phyloP scores from a whole-genome alignment of 306 rosid species.

The Trifolium fragiferum region DNA sequence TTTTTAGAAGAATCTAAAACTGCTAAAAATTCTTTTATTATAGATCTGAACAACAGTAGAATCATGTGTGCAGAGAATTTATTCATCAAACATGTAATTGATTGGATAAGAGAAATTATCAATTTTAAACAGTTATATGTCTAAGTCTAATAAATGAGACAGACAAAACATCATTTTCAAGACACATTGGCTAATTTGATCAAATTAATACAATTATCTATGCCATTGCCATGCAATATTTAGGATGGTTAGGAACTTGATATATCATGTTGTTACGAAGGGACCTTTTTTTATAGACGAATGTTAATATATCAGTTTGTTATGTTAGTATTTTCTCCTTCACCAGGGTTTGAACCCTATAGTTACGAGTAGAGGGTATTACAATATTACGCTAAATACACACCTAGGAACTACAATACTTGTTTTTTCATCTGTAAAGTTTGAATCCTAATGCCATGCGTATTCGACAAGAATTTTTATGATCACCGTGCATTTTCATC shows the following conservation, averaged over 20 bases:
- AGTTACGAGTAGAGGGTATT: no score
- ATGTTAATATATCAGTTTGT: neutral
- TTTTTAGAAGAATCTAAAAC: neutral
- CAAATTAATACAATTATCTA: neutral
- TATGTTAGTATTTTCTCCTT: neutral
- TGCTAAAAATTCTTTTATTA: neutral
- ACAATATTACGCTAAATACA: neutral
- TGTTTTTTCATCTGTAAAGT: neutral
- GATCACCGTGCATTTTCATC: neutral
- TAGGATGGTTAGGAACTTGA: neutral
- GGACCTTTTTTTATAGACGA: neutral
- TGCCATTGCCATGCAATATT: slow-evolving; percentile 18
- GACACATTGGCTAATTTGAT: slow-evolving; percentile 15
- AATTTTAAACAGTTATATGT: slow-evolving; percentile 10
- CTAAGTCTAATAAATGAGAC: slow-evolving; percentile 18
- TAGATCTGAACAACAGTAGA: slow-evolving; percentile 25
- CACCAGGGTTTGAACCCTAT: neutral
- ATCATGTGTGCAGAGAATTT: slow-evolving; percentile 9
- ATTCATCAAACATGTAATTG: slow-evolving; percentile 36
- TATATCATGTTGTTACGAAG: slow-evolving; percentile 9
- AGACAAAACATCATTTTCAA: slow-evolving; percentile 7
- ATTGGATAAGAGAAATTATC: slow-evolving; percentile 6
- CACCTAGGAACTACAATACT: neutral
- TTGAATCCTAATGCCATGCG: neutral
- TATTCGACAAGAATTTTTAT: neutral